A percentile compares a stretch with the other conserved stretches of the same genome.
Conservation (phyloP, 371 early-diverging fungal species). For the Chytridiales sp. region DNA sequence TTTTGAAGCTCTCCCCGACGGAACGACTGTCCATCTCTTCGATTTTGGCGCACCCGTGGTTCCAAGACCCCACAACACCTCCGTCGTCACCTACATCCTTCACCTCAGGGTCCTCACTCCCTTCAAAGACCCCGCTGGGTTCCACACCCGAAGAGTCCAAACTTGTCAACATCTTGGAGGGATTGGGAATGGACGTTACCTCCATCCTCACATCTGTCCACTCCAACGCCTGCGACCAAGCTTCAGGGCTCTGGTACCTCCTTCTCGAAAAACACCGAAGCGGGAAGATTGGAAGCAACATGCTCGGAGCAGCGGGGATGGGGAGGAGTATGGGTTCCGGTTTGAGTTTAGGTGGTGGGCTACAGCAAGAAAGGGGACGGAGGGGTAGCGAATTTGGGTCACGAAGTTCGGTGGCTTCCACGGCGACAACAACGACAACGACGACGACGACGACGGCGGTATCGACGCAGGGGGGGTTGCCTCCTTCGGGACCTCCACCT, state of each 20-base stretch:
- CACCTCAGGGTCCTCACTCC: conserved; percentile 19
- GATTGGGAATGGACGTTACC: conserved; percentile 66
- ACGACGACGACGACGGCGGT: no score
- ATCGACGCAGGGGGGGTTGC: no score
- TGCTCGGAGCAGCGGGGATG: no score
- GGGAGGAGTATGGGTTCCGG: no score
- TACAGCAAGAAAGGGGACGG: no score
- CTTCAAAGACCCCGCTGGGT: conserved; percentile 9
- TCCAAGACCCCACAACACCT: conserved; percentile 34
- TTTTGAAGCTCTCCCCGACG: conserved; percentile 65
- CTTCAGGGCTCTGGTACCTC: conserved; percentile 72
- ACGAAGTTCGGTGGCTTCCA: no score
- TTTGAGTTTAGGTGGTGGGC: no score
- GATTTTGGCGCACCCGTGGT: conserved; percentile 73
- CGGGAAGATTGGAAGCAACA: no score
- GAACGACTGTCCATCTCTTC: conserved; percentile 65
- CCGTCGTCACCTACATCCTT: conserved; percentile 28
- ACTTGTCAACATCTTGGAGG: conserved; percentile 52
- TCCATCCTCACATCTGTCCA: conserved; percentile 61
- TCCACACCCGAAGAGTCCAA: conserved; percentile 39
- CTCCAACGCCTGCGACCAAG: conserved; percentile 63
- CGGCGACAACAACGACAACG: no score
- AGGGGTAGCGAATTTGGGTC: no score
- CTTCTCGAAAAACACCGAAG: conserved; percentile 47
- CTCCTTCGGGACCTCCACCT: no score